These are phyloP conservation scores for Sporothrix dimorphospora DNA, from an alignment of 2,329 filamentous ascomycete genomes.

Conservation along the genomic window DNA sequence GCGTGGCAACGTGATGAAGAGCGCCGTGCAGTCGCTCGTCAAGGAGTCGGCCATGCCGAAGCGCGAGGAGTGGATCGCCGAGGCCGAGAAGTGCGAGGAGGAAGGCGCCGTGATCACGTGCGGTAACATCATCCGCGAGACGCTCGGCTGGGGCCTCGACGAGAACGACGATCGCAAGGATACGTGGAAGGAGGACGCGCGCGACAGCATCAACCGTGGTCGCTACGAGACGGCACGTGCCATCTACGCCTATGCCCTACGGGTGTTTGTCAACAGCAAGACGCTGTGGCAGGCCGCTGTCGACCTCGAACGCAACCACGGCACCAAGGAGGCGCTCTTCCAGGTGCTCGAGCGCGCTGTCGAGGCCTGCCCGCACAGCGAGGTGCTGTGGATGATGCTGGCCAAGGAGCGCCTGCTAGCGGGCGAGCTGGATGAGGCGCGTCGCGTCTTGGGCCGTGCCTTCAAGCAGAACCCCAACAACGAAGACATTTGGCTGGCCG, in stretches of 20 bases:
- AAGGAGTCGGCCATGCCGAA: slow-evolving; percentile 96
- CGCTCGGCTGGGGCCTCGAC: slow-evolving; percentile 88
- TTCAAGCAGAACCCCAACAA: slow-evolving; percentile 97
- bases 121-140: slow-evolving; percentile 86
- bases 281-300: slow-evolving; percentile 89
- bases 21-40: slow-evolving; percentile 83
- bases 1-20: slow-evolving; percentile 91
- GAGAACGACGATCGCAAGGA: slow-evolving; percentile 97
- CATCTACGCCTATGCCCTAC: slow-evolving; percentile 88
- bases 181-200: slow-evolving; percentile 93
- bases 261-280: slow-evolving; percentile 85
- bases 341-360: slow-evolving; percentile 89
- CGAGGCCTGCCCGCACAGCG: slow-evolving; percentile 87
- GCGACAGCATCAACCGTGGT: slow-evolving; percentile 75
- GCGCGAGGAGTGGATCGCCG: slow-evolving; percentile 93
- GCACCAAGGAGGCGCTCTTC: slow-evolving; percentile 73
- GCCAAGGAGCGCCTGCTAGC: slow-evolving; percentile 93
- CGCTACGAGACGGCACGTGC: slow-evolving; percentile 89
- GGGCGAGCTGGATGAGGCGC: slow-evolving; percentile 83
- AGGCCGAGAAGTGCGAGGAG: slow-evolving; percentile 92
- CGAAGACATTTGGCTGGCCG: slow-evolving; percentile 96
- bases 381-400: slow-evolving; percentile 93
- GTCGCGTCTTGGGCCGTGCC: slow-evolving; percentile 81
- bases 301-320: slow-evolving; percentile 88
- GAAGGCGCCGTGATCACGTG: slow-evolving; percentile 88